Percentiles rank a stretch among this genome's conserved stretches.
Evolutionary conservation across 768 basidiomycete genomes (phyloP).

Genomic region (Arthromyces matolae): DNA sequence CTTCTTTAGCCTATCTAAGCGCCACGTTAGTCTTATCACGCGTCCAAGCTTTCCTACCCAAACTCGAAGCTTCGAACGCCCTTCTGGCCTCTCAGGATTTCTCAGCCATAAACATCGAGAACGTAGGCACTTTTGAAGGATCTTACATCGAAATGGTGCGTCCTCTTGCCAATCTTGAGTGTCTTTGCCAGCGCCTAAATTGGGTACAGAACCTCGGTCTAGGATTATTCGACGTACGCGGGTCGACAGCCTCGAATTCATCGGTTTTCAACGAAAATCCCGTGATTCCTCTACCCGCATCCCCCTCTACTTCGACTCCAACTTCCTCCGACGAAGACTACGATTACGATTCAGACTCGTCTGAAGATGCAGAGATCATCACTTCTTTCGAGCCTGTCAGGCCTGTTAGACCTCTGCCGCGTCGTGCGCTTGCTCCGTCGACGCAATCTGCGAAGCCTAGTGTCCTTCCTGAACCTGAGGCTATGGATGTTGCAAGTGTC

Average conservation of each 20-base stretch:
- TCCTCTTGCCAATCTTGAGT: background rate
- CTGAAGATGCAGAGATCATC: constrained; percentile 35
- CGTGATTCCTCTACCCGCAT: background rate
- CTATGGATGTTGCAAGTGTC: no score
- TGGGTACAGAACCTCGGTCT: constrained; percentile 55
- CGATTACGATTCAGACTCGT: constrained; percentile 31
- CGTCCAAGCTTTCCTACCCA: constrained; percentile 66
- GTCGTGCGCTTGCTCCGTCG: constrained; percentile 23
- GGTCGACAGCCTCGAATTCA: constrained; percentile 19
- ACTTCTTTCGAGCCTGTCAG: constrained; percentile 38
- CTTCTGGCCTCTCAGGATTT: constrained; percentile 49
- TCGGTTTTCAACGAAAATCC: background rate
- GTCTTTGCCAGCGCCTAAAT: background rate
- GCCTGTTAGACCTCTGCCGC: constrained; percentile 46
- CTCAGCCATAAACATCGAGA: constrained; percentile 62
- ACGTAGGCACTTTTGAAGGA: constrained; percentile 43
- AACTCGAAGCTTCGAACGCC: constrained; percentile 65
- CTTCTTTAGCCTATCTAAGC: background rate
- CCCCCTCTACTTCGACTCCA: constrained; percentile 3
- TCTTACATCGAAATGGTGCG: constrained; percentile 67
- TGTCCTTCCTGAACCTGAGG: no score
- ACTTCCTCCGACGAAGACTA: constrained; percentile 18
- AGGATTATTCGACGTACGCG: constrained; percentile 50
- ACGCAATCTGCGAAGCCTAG: no score
- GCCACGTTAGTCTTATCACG: constrained; percentile 53